Percentiles rank a stretch among this genome's conserved stretches.
phyloP scores from a whole-genome alignment of 495 filamentous ascomycete species.

The Penicillium psychrofluorescens region DNA sequence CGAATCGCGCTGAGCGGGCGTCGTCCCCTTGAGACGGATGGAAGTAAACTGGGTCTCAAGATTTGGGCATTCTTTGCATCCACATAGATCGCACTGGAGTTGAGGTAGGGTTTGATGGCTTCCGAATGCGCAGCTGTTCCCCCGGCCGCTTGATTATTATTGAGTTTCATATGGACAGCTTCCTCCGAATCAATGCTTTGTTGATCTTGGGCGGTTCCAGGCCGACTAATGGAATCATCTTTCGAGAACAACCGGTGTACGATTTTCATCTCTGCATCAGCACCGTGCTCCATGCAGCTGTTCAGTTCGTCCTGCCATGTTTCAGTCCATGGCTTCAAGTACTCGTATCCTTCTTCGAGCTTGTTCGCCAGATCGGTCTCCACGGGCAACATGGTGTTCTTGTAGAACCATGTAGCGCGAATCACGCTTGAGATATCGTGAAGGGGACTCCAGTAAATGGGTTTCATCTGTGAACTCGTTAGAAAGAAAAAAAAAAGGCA shows the following conservation, averaged over 20 bases:
- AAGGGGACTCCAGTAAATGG: constrained; percentile 96
- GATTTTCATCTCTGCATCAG: constrained; percentile 86
- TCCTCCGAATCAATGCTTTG: constrained; percentile 8
- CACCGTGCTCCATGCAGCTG: constrained; percentile 84
- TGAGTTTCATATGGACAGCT: constrained; percentile 5
- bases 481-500: not conserved
- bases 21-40: constrained; percentile 71
- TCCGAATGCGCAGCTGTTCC: constrained; percentile 19
- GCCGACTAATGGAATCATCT: constrained; percentile 24
- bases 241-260: constrained; percentile 74
- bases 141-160: constrained; percentile 40
- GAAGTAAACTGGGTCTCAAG: constrained; percentile 68
- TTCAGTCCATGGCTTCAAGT: constrained; percentile 81
- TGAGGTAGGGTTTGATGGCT: constrained; percentile 47
- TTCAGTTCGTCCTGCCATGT: constrained; percentile 91
- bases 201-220: constrained; percentile 14
- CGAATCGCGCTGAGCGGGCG: constrained; percentile 76
- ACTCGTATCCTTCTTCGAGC: constrained; percentile 79
- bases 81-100: constrained; percentile 76
- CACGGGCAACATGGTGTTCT: constrained; percentile 85
- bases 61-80: constrained; percentile 69
- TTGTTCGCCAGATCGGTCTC: constrained; percentile 86
- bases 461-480: constrained; percentile 61
- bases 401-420: constrained; percentile 95
- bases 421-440: constrained; percentile 79